Percentiles rank a stretch among this genome's conserved stretches.
Evolutionary conservation across 2,329 filamentous ascomycete genomes (phyloP).

Genomic region (Cordyceps fumosorosea): DNA sequence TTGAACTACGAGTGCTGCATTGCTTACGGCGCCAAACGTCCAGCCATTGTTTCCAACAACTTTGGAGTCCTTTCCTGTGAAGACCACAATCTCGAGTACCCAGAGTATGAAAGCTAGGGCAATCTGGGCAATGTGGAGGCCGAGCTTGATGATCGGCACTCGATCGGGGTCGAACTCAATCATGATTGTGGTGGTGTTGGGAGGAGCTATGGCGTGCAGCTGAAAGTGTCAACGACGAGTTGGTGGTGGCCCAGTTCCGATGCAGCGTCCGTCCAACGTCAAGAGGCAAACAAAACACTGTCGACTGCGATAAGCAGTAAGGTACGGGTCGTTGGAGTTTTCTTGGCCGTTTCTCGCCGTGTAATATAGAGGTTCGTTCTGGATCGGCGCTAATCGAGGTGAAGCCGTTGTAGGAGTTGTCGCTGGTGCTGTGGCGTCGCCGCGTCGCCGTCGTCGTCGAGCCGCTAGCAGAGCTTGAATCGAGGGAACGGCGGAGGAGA

Average conservation of each 20-base stretch:
- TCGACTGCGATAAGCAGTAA: background rate
- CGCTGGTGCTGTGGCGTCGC: too few species aligned
- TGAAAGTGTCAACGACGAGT: background rate
- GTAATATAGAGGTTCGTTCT: background rate
- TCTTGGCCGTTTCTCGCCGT: background rate
- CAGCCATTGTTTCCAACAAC: slow-evolving; percentile 55
- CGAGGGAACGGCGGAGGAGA: background rate
- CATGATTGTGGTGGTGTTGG: slow-evolving; percentile 25
- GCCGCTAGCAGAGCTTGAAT: slow-evolving; percentile 2
- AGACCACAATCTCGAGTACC: slow-evolving; percentile 54
- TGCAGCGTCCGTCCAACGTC: background rate
- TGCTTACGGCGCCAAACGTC: slow-evolving; percentile 56
- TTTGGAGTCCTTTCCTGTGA: slow-evolving; percentile 39
- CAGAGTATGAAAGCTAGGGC: slow-evolving; percentile 49
- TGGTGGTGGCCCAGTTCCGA: background rate
- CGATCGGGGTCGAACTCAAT: slow-evolving; percentile 49
- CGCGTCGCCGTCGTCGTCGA: background rate
- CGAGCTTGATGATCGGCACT: slow-evolving; percentile 50
- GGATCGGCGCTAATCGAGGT: slow-evolving; percentile 10
- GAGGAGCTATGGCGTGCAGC: background rate
- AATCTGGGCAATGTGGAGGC: slow-evolving; percentile 50
- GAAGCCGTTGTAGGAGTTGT: background rate
- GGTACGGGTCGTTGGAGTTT: background rate
- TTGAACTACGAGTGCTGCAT: background rate
- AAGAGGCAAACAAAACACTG: background rate